phyloP scores from a whole-genome alignment of 2,329 filamentous ascomycete genomes.

The Geoglossum cookeanum region DNA sequence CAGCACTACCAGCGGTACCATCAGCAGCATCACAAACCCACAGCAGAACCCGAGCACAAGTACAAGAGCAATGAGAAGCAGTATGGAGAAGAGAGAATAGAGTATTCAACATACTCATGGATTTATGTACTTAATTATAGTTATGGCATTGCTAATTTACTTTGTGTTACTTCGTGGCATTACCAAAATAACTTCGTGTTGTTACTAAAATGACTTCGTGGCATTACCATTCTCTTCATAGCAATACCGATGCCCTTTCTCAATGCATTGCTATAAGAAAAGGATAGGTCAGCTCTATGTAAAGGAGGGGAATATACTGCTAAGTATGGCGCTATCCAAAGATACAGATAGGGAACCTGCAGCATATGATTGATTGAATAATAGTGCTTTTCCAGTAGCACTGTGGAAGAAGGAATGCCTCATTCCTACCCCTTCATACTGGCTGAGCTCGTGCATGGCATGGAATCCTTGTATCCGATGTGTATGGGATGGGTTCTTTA shows the following conservation, averaged over 20 bases:
- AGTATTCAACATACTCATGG: background rate
- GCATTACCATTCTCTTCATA: background rate
- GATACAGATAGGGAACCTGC: too few species aligned
- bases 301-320: too few species aligned
- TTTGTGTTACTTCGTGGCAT: background rate
- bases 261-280: too few species aligned
- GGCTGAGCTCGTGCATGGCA: background rate
- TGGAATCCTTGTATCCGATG: background rate
- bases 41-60: background rate
- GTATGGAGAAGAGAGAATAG: background rate
- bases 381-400: background rate
- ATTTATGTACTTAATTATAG: background rate
- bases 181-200: background rate
- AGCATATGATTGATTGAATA: too few species aligned
- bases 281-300: too few species aligned
- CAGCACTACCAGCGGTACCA: too few species aligned
- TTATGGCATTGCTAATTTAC: too few species aligned
- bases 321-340: too few species aligned
- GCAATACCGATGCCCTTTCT: background rate
- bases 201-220: background rate
- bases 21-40: background rate
- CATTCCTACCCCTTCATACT: background rate
- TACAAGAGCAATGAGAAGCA: background rate
- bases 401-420: background rate
- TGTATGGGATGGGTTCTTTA: background rate